Conservation (phyloP, 2,329 filamentous ascomycete genomes). For the Arthroderma sp. region DNA sequence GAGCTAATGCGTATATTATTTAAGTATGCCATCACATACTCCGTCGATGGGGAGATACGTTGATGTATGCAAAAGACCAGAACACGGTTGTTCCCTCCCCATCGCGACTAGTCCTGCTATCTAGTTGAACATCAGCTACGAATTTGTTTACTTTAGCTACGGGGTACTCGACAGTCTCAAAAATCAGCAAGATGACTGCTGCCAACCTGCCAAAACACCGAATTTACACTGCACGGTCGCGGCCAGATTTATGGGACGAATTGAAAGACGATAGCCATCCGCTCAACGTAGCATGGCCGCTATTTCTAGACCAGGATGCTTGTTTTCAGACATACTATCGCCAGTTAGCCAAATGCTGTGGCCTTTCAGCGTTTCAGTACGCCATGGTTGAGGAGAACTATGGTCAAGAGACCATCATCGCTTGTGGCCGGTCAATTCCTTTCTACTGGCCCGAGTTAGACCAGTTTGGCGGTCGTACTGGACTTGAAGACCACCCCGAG, state of each 20-base stretch:
- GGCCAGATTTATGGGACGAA: background rate
- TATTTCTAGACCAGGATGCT: background rate
- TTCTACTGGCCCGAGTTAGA: constrained; percentile 2
- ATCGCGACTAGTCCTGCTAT: too few species aligned
- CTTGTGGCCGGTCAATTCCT: background rate
- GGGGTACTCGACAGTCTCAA: too few species aligned
- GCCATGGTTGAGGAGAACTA: background rate
- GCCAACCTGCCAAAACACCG: too few species aligned
- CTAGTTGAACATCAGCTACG: too few species aligned
- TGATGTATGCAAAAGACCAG: too few species aligned
- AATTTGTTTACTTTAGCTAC: too few species aligned
- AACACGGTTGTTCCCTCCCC: too few species aligned
- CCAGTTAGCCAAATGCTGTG: background rate
- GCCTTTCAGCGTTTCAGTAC: background rate
- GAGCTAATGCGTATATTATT: too few species aligned
- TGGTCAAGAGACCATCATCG: background rate
- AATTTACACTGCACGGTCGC: too few species aligned
- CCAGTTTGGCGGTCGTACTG: background rate
- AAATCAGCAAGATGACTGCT: too few species aligned
- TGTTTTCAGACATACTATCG: background rate
- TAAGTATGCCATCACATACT: too few species aligned
- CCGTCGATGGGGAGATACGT: too few species aligned
- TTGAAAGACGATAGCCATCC: background rate
- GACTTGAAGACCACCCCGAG: background rate
- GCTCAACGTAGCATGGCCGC: background rate